Evolutionary conservation across 148 eudicot species (phyloP), one percentile per base, ranked within the genome.

Genomic region (Cornus suecica): DNA sequence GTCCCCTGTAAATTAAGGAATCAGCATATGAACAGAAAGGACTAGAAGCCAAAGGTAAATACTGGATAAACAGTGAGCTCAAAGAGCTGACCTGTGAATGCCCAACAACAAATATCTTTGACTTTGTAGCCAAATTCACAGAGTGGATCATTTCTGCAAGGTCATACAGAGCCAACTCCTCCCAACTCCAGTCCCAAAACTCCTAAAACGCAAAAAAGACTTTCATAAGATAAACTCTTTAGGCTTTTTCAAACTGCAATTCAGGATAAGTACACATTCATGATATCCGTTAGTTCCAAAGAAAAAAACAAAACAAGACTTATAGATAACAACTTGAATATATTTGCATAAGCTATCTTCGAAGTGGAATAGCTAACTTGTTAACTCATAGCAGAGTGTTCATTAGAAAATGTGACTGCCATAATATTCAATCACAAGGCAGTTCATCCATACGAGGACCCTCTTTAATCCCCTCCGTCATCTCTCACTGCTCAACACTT

Each of bases 111-210:
- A 87, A 85, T 26, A 90, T 74, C 86, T 88, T 87, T 71, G 94
- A 85, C 51, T 74, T 77, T 61, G 98, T 86, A 24, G 75, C 64
- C 66, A 61, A 67, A 85, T 85, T 79, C 65, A 95, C 72, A 77
- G 88, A 89, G 69, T 64, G 77, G 60, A 91, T 79, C 98, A 93
- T 92, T 77, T 82, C 97, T 71, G 87, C 81, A 81, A 95, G 88
- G 78, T 95, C 99, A 78, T 87, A 84, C 2, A 86, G 80, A 73
- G 98, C 99, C 83, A 93, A 42, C 73, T 95, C 98, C 87, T 95
- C 97, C 99, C 99, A 95, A 84, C 98, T 95, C 99, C 99, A 95
- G 67, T 95, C 97, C 99, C 99, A 95, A 82, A 86, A 95, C 51
- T 87, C 93, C 99, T 95, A 70, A 45, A 74, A 80, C 25, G 69